Conservation (phyloP, 305 asterid species). For the Striga hermonthica region DNA sequence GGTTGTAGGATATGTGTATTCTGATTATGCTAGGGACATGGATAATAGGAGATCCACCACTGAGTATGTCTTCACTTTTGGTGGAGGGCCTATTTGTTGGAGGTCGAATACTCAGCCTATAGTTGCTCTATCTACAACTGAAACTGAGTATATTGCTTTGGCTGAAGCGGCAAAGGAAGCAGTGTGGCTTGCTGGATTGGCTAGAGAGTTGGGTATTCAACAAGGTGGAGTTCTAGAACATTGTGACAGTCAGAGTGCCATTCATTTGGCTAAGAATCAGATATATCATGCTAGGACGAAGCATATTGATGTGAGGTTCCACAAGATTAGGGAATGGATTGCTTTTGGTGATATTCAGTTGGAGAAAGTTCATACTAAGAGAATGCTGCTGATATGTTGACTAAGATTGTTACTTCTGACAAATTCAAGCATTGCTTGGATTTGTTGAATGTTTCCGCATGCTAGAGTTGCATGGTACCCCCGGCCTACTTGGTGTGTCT, state of each 20-base stretch:
- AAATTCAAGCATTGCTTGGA: slow-evolving; percentile 13
- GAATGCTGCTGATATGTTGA: background rate
- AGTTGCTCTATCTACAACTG: too few species aligned
- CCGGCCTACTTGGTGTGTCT: too few species aligned
- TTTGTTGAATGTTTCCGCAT: background rate
- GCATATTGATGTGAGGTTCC: slow-evolving; percentile 5
- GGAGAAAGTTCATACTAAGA: background rate
- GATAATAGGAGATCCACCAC: too few species aligned
- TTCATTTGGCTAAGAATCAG: too few species aligned
- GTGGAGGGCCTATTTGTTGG: too few species aligned
- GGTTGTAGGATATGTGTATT: too few species aligned
- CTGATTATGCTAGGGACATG: too few species aligned
- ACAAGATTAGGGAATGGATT: background rate
- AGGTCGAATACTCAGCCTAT: too few species aligned
- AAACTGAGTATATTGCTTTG: too few species aligned
- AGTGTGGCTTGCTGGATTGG: background rate
- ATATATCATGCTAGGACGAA: background rate
- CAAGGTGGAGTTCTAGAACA: background rate
- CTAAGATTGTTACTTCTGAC: background rate
- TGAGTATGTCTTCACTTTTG: too few species aligned
- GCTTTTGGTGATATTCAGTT: background rate
- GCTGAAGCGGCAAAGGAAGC: slow-evolving; percentile 1
- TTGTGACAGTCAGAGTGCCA: background rate
- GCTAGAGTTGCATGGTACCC: too few species aligned
- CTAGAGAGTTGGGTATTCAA: slow-evolving; percentile 1